Base-by-base conservation (phyloP, 805 yeast genomes). In the Candida saitoana region DNA sequence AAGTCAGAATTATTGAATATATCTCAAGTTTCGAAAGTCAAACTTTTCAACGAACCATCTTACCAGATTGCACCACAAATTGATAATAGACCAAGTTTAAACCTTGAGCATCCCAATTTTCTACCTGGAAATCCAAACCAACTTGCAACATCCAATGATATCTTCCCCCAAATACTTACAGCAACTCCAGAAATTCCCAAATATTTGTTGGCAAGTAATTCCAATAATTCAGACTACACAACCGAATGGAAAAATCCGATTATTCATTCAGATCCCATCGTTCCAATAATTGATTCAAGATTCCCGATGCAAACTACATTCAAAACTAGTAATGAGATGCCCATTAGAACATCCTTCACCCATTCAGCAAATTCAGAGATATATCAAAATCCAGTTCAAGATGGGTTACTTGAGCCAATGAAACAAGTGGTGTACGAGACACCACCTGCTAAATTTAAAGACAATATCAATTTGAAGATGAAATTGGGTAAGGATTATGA, bases 401-500 rank as follows among this genome's bases (percentile, higher is more conserved):
- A 36, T 24, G 38, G 38, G n/a, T 5, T 36, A 16, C 6, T 36
- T 6, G 25, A n/a, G 12, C 30, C 31, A 5, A 14, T 20, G 12
- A 15, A 20, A 4, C 15, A 36, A 7, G 38, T 20, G 7, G 22
- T 36, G 6, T 36, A 22, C 20, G 38, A 36, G n/a, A 9, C 32
- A 29, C 38, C 38, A 5, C 14, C 30, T 5, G 11, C 5, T 11
- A 24, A 36, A 16, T 36, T 36, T 18, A 36, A 36, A 24, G 38
- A 36, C 22, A 36, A 36, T n/a, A 36, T 36, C 7, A 36, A 36
- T n/a, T 36, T 36, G 18, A 22, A 24, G 18, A 5, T 24, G 15
- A 36, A 36, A 16, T 36, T 36, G 16, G 38, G 38, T n/a, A 25
- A 36, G 8, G 38, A 36, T 22, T 36, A 36, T n/a, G 38, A 36